These are phyloP conservation scores for Peribolospora kevripleyi DNA, from an alignment of 768 basidiomycete genomes.

Conservation along the genomic window DNA sequence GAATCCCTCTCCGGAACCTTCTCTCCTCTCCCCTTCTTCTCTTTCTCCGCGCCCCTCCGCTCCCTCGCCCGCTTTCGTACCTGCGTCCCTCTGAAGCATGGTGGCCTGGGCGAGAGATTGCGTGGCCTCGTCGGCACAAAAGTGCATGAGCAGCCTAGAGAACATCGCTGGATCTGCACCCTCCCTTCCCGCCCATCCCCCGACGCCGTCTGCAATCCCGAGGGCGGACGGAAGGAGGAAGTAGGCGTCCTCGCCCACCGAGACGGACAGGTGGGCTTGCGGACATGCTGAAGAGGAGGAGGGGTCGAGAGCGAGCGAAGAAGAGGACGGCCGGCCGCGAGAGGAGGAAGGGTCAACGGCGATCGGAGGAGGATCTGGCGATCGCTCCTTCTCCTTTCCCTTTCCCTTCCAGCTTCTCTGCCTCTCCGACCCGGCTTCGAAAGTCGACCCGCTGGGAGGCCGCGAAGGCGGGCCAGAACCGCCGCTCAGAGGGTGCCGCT, in stretches of 20 bases:
- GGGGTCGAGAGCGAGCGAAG: too few relatives aligned
- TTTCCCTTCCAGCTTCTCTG: too few relatives aligned
- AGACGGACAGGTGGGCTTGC: conserved; percentile 4
- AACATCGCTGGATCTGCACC: conserved; percentile 26
- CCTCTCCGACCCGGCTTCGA: conserved; percentile 4
- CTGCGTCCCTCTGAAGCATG: neutral
- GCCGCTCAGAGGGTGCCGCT: conserved; percentile 21
- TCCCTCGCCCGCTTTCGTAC: too few relatives aligned
- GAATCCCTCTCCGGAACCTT: too few relatives aligned
- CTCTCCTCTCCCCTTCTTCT: too few relatives aligned
- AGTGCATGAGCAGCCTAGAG: conserved; percentile 60
- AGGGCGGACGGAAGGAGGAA: conserved; percentile 40
- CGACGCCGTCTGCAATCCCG: conserved; percentile 87
- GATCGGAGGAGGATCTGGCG: conserved; percentile 1
- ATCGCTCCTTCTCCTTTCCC: neutral
- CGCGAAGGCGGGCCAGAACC: conserved; percentile 6
- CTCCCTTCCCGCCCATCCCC: conserved; percentile 44
- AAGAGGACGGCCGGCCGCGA: too few relatives aligned
- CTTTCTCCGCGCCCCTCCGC: too few relatives aligned
- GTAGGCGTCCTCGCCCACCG: conserved; percentile 66
- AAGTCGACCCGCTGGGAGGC: conserved; percentile 13
- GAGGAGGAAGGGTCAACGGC: too few relatives aligned
- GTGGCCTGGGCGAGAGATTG: too few relatives aligned
- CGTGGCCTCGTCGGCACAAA: conserved; percentile 21
- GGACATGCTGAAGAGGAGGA: too few relatives aligned